Evolutionary conservation across 495 filamentous ascomycete genomes (phyloP), one percentile per base, ranked within the genome.

Genomic region (Trichoderma gamsii): DNA sequence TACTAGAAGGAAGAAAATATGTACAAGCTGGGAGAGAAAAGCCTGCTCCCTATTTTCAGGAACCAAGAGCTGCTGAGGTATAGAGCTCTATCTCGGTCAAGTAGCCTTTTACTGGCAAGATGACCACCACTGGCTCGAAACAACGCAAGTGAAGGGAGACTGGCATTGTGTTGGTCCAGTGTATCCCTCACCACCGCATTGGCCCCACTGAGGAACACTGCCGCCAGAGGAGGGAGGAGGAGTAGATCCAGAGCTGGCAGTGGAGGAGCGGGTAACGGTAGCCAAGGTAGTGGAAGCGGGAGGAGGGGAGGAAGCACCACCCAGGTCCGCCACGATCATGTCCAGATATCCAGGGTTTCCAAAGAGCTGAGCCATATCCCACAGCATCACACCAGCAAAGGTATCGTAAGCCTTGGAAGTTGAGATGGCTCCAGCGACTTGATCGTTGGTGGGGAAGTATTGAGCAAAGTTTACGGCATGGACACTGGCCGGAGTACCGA

Each of bases 371-470:
- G 77, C 84, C 70, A 83, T 83, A 79, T 91, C 89, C 89, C 88
- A 91, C 72, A 89, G 79, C 89, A 90, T 90, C 4, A 89, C 82
- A 27, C 89, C 89, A 9, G 88, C 88, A 70, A 90, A 88, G 73
- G 84, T 88, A 2, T 77, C 71, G 73, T 86, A 87, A 52, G 76
- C 74, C 77, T 84, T 81, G 68, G 76, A 74, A 70, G 84, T 85
- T 44, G 75, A 38, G 66, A 88, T 81, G 35, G 87, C 81, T 27
- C 75, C 72, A 25, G 71, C 73, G 15, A 91, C 75, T 25, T 61
- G 56, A 32, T 78, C 70, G 13, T 69, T 70, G 1, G 82, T 79
- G 0, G 78, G 71, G 11, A 85, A 68, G 72, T 90, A 92, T 9
- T 88, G 88, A 8, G 78, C 79, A 38, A 38, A 38, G 41, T 87